These are phyloP conservation scores for Melampsora americana DNA, from an alignment of 1,284 basidiomycete species.

Conservation along the genomic window DNA sequence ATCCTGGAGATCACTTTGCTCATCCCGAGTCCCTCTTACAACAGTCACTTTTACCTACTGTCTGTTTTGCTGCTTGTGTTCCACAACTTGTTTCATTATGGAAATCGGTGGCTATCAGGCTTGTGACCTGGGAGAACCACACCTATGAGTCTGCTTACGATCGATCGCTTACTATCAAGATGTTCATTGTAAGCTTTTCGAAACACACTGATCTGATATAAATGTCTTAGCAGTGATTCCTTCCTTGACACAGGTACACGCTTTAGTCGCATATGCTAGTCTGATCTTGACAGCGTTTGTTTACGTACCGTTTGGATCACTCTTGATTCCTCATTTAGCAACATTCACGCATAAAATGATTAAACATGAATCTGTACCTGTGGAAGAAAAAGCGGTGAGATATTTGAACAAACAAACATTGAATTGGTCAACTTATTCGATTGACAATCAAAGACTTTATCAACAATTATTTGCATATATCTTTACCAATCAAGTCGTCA, in stretches of 20 bases:
- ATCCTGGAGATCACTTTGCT: neutral
- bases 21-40: neutral
- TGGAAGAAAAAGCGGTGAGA: conserved; percentile 48
- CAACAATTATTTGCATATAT: conserved; percentile 92
- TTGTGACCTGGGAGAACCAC: conserved; percentile 91
- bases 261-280: conserved; percentile 40
- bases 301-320: conserved; percentile 54
- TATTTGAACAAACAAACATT: conserved; percentile 50
- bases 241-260: conserved; percentile 7
- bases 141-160: conserved; percentile 71
- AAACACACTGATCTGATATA: conserved; percentile 72
- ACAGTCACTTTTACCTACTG: conserved; percentile 69
- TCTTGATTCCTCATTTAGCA: conserved; percentile 46
- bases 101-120: conserved; percentile 64
- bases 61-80: conserved; percentile 76
- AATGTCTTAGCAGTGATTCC: neutral
- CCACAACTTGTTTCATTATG: conserved; percentile 76
- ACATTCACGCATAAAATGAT: conserved; percentile 20
- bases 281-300: conserved; percentile 50
- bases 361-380: conserved; percentile 18
- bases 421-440: conserved; percentile 48
- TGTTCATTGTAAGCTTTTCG: conserved; percentile 61
- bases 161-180: conserved; percentile 81
- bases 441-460: conserved; percentile 66
- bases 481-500: conserved; percentile 84